Evolutionary conservation across 305 asterid species (phyloP), one percentile per base, ranked within the genome.

Genomic region (Rubia peregrina): DNA sequence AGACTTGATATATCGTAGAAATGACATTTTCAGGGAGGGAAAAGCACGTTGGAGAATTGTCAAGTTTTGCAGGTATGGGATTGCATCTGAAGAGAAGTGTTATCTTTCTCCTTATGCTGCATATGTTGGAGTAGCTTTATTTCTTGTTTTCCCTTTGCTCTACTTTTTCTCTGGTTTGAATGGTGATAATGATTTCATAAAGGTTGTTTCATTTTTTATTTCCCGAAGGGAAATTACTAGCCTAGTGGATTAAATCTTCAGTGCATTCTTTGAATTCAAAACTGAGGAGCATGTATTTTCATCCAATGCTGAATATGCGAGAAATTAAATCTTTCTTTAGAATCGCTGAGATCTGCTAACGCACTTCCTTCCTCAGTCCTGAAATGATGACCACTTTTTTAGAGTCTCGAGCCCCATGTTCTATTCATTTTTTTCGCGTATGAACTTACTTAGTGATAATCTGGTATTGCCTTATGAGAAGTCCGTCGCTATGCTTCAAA

Each of bases 31-130:
- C 89, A 90, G 96, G 98, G 98, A 56, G 96, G 96, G 59, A 76
- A 90, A 79, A 92, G 98, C 88, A 92, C 97, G 41, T 83, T 92
- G 81, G 96, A 89, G 30, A 92, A 92, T 73, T 92, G 98, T 61
- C 97, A 92, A 75, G 97, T 92, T 80, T 84, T 92, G 83, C 98
- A 90, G 96, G 98, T 90, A 85, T 65, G 69, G 61, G 44, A 51
- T 79, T 65, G 36, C 56, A 63, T 70, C 72, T 21, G 14, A 38
- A 49, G 57, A 6, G 33, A 22, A 56, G 53, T 49, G 11, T 13
- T 16, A 2, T 40, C 63, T 38, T 21, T 3, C 55, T 55, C 71
- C 8, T 24, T 59, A 10, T 41, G 63, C 17, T 24, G 38, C 61
- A 5, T 7, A 38, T 46, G 49, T 43, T 24, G 4, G 13, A 33